Evolutionary conservation across 2,329 filamentous ascomycete species (phyloP).

Genomic region (Neurospora sp.): DNA sequence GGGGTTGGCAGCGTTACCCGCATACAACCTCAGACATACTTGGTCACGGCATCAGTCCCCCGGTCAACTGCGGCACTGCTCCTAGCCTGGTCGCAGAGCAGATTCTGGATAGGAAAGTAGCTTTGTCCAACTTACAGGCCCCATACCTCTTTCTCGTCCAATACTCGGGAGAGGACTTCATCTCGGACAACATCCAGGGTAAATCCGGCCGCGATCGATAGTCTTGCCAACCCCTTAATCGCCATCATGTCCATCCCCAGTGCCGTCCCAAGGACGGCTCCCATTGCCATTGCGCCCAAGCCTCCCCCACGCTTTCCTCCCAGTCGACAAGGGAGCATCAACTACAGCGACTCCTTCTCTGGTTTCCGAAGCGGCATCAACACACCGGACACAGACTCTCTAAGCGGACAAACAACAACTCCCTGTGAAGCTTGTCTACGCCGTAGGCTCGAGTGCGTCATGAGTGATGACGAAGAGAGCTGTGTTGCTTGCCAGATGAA

Average conservation of each 20-base stretch:
- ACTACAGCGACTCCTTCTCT: slow-evolving; percentile 40
- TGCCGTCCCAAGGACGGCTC: slow-evolving; percentile 49
- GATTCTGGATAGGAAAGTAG: background rate
- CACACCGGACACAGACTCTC: slow-evolving; percentile 41
- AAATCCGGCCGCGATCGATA: slow-evolving; percentile 6
- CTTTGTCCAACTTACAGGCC: background rate
- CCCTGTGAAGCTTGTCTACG: slow-evolving; percentile 67
- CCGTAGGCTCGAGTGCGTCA: slow-evolving; percentile 67
- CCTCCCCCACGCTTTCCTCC: slow-evolving; percentile 34
- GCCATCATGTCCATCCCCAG: slow-evolving; percentile 43
- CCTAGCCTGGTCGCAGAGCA: background rate
- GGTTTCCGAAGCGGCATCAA: slow-evolving; percentile 42
- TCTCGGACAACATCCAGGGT: slow-evolving; percentile 4
- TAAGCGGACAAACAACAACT: slow-evolving; percentile 27
- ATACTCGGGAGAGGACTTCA: background rate
- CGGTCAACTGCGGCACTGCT: background rate
- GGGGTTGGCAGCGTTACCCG: background rate
- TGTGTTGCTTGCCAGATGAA: slow-evolving; percentile 72
- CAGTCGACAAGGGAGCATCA: slow-evolving; percentile 38
- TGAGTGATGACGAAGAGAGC: slow-evolving; percentile 59
- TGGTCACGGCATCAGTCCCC: background rate
- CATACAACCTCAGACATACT: background rate
- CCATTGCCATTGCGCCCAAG: slow-evolving; percentile 57
- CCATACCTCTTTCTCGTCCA: background rate
- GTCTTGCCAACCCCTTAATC: slow-evolving; percentile 16